Conservation (phyloP, 768 basidiomycete species). For the Lactarius quietus region DNA sequence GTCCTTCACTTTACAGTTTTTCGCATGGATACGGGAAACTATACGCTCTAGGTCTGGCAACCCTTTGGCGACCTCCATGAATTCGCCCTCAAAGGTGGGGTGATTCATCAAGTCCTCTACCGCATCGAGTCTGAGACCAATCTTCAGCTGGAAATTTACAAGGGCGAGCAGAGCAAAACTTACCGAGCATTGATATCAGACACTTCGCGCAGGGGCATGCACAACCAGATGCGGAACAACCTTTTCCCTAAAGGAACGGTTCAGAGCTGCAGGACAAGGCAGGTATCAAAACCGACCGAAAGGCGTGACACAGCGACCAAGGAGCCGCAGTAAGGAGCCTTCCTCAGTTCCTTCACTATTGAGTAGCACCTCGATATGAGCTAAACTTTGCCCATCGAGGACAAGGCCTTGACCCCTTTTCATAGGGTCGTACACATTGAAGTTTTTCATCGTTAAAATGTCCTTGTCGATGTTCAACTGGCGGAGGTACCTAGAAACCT, state of each 20-base stretch:
- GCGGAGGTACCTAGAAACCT: conserved; percentile 60
- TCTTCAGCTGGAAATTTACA: background rate
- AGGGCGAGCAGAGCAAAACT: conserved; percentile 15
- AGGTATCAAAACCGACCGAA: conserved; percentile 56
- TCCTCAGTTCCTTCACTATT: conserved; percentile 95
- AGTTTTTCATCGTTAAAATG: conserved; percentile 92
- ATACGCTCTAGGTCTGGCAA: conserved; percentile 92
- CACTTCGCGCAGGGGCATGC: conserved; percentile 81
- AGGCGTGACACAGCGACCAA: conserved; percentile 84
- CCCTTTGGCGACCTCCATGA: conserved; percentile 71
- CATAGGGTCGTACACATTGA: conserved; percentile 97
- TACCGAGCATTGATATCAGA: conserved; percentile 87
- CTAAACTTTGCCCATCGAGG: conserved; percentile 91
- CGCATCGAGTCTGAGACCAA: conserved; percentile 71
- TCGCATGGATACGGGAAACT: conserved; percentile 93
- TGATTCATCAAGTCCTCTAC: conserved; percentile 87
- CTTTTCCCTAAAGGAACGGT: conserved; percentile 63
- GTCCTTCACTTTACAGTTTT: conserved; percentile 80
- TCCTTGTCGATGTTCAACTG: conserved; percentile 96
- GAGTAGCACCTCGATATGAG: conserved; percentile 88
- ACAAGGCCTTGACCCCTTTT: conserved; percentile 80
- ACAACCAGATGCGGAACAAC: conserved; percentile 95
- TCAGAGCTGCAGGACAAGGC: background rate
- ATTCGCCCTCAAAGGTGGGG: conserved; percentile 70
- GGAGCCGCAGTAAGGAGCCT: conserved; percentile 78